A percentile compares a stretch with the other conserved stretches of the same genome.
These are phyloP conservation scores for Alnus glutinosa DNA, from an alignment of 306 rosid genomes.

Conservation along the genomic window DNA sequence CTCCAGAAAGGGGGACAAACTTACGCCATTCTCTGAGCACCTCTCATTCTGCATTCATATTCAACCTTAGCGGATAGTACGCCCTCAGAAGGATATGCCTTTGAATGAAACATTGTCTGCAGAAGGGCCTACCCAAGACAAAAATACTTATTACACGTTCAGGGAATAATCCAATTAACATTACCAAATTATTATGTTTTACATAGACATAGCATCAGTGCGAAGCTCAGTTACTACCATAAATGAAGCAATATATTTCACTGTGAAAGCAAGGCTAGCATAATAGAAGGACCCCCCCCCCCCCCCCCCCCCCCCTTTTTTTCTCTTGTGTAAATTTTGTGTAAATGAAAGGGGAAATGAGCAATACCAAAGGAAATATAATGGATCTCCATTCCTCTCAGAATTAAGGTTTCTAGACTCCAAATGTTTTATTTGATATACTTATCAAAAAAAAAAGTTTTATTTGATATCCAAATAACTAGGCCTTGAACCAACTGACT, in stretches of 20 bases:
- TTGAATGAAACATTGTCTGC: constrained; percentile 88
- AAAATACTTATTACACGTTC: constrained; percentile 14
- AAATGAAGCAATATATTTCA: background rate
- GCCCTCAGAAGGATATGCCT: constrained; percentile 63
- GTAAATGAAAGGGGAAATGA: background rate
- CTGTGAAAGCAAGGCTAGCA: background rate
- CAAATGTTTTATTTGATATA: background rate
- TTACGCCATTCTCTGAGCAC: constrained; percentile 94
- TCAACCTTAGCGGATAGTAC: constrained; percentile 83
- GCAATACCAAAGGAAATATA: background rate
- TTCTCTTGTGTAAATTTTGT: background rate
- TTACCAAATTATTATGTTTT: background rate
- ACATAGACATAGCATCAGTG: background rate
- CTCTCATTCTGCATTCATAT: constrained; percentile 93
- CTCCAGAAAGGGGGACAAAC: constrained; percentile 36
- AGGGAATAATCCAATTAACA: background rate
- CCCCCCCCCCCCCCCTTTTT: too few species aligned
- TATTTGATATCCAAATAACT: background rate
- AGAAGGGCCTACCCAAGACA: constrained; percentile 71
- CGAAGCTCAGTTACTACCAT: background rate
- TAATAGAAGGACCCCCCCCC: too few species aligned
- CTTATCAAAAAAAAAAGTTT: too few species aligned
- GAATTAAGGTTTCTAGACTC: background rate
- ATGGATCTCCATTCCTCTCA: background rate
- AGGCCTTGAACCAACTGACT: background rate